phyloP scores from a whole-genome alignment of 176 grass and related monocot genomes.

The Aegilops bicornis region DNA sequence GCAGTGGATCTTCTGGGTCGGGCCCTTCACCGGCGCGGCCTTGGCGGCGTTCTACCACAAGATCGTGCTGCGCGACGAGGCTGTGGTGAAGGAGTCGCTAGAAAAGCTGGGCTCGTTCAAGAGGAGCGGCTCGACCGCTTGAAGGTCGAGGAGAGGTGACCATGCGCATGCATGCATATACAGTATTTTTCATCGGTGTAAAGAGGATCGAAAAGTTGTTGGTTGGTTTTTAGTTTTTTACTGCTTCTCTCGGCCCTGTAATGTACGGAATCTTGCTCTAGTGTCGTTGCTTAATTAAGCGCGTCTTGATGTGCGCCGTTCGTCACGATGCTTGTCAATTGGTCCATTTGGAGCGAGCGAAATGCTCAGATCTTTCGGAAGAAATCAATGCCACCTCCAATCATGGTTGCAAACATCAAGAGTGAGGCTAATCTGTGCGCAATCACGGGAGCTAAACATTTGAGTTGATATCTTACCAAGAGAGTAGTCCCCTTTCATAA shows the following conservation, averaged over 20 bases:
- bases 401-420: too few species aligned
- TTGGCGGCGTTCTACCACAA: conserved; percentile 31
- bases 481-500: too few species aligned
- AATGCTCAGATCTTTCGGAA: too few species aligned
- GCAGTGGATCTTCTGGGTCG: conserved; percentile 44
- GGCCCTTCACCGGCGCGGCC: conserved; percentile 22
- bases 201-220: background rate
- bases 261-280: background rate
- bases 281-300: background rate
- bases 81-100: background rate
- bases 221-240: background rate
- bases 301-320: too few species aligned
- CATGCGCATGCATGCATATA: background rate
- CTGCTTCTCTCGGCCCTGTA: background rate
- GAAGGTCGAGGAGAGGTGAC: background rate
- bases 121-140: background rate
- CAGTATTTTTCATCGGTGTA: background rate
- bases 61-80: conserved; percentile 17
- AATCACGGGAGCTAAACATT: too few species aligned
- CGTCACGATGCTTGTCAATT: too few species aligned
- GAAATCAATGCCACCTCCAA: too few species aligned
- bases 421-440: too few species aligned
- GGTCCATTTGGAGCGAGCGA: too few species aligned
- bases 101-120: background rate
- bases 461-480: too few species aligned